Percentiles rank a stretch among this genome's conserved stretches.
Conservation (phyloP, 176 grass and related monocot species). For the Alloteropsis semialata region DNA sequence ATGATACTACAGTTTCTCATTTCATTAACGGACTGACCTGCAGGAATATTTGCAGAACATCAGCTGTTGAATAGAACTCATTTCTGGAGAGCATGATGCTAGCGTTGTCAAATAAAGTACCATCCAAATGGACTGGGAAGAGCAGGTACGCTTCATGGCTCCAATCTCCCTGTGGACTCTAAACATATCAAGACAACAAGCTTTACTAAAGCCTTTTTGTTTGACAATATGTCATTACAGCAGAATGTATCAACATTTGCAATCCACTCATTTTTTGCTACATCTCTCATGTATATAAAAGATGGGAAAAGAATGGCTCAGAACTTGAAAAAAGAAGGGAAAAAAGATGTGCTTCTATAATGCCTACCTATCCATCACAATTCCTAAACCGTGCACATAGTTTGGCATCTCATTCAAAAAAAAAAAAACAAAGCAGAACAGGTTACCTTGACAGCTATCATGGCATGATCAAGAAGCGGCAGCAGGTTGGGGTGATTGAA, state of each 20-base stretch:
- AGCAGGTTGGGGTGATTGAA: conserved; percentile 85
- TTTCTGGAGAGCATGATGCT: conserved; percentile 72
- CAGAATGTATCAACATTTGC: neutral
- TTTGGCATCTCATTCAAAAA: neutral
- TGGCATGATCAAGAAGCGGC: conserved; percentile 79
- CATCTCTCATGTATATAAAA: neutral
- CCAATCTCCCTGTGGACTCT: conserved; percentile 73
- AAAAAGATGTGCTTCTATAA: neutral
- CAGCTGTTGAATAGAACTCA: conserved; percentile 65
- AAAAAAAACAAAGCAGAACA: neutral
- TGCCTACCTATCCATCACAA: neutral
- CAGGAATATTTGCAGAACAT: conserved; percentile 69
- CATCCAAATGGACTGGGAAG: conserved; percentile 89
- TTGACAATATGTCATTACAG: conserved; percentile 4
- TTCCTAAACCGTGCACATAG: neutral
- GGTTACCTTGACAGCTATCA: conserved; percentile 76
- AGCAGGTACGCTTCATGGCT: conserved; percentile 93
- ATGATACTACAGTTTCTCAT: neutral
- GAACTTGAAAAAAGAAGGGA: neutral
- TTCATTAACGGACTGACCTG: conserved; percentile 46
- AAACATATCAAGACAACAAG: conserved; percentile 45
- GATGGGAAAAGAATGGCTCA: neutral
- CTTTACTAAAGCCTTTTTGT: neutral
- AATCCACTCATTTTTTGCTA: neutral
- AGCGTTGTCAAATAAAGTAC: conserved; percentile 85